Evolutionary conservation across 352 stramenopile genomes (phyloP).

Genomic region (Globisporangium radiosum): DNA sequence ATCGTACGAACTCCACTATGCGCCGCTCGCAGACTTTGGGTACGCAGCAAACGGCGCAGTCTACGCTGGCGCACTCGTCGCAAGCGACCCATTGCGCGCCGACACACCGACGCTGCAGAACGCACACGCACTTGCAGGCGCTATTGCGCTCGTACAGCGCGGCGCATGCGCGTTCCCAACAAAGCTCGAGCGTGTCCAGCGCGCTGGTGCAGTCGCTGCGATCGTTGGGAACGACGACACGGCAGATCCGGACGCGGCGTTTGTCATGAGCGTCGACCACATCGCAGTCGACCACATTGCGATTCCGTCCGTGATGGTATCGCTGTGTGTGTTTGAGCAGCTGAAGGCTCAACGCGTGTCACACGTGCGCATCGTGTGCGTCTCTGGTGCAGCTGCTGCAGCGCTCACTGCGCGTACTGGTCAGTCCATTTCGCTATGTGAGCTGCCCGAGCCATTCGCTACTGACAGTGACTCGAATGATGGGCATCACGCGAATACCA

Average conservation of each 20-base stretch:
- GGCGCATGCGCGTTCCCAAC: constrained; percentile 61
- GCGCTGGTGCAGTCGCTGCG: constrained; percentile 40
- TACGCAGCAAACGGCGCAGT: constrained; percentile 25
- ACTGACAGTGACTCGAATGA: too few relatives aligned
- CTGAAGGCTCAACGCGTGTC: constrained; percentile 18
- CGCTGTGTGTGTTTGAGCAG: constrained; percentile 27
- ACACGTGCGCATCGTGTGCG: constrained; percentile 39
- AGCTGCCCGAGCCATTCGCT: constrained; percentile 9
- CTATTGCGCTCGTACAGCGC: constrained; percentile 47
- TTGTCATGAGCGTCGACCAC: constrained; percentile 72
- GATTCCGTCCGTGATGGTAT: constrained; percentile 71
- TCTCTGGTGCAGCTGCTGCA: constrained; percentile 37
- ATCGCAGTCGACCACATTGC: constrained; percentile 57
- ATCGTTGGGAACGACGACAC: constrained; percentile 68
- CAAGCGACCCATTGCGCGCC: constrained; percentile 41
- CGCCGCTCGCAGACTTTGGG: constrained; percentile 63
- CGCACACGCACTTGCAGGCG: constrained; percentile 19
- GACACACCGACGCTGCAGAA: constrained; percentile 34
- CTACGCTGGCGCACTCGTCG: constrained; percentile 37
- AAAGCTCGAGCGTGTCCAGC: constrained; percentile 60
- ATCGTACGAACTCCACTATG: constrained; percentile 40
- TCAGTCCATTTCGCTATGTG: constrained; percentile 17
- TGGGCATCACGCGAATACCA: background rate
- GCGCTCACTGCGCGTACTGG: constrained; percentile 18
- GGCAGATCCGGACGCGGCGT: constrained; percentile 35